These are phyloP conservation scores for Coemansia nantahalensis DNA, from an alignment of 192 early-diverging fungal genomes.

Conservation along the genomic window DNA sequence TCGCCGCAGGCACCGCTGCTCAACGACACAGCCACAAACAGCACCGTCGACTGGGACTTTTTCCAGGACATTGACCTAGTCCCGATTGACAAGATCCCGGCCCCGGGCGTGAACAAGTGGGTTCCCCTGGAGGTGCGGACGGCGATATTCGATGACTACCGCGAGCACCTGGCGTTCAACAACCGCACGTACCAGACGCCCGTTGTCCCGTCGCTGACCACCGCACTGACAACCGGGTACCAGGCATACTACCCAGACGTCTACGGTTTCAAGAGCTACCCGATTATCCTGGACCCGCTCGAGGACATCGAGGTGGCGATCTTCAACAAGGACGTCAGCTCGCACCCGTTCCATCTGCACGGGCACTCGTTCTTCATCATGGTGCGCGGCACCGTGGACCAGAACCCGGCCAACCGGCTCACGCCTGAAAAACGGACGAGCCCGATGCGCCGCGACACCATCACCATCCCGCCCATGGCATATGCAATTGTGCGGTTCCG, in stretches of 20 bases:
- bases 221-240: slow-evolving; percentile 62
- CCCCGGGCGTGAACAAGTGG: too few species aligned
- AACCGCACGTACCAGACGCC: slow-evolving; percentile 63
- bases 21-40: too few species aligned
- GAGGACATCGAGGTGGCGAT: slow-evolving; percentile 69
- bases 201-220: slow-evolving; percentile 65
- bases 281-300: slow-evolving; percentile 61
- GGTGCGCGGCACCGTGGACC: slow-evolving; percentile 50
- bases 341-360: slow-evolving; percentile 84
- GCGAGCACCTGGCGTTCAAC: slow-evolving; percentile 79
- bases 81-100: too few species aligned
- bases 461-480: slow-evolving; percentile 59
- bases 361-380: slow-evolving; percentile 82
- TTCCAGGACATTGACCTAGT: too few species aligned
- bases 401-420: slow-evolving; percentile 23
- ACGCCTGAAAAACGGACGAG: slow-evolving; percentile 1
- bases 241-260: slow-evolving; percentile 56
- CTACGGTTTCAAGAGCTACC: slow-evolving; percentile 65
- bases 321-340: slow-evolving; percentile 71
- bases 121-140: slow-evolving; percentile 60
- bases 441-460: slow-evolving; percentile 68
- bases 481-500: slow-evolving; percentile 69
- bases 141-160: slow-evolving; percentile 61
- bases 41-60: too few species aligned
- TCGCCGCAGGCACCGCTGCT: too few species aligned